These are phyloP conservation scores for Eimeria tenella DNA, from an alignment of 169 alveolate species.

Conservation along the genomic window DNA sequence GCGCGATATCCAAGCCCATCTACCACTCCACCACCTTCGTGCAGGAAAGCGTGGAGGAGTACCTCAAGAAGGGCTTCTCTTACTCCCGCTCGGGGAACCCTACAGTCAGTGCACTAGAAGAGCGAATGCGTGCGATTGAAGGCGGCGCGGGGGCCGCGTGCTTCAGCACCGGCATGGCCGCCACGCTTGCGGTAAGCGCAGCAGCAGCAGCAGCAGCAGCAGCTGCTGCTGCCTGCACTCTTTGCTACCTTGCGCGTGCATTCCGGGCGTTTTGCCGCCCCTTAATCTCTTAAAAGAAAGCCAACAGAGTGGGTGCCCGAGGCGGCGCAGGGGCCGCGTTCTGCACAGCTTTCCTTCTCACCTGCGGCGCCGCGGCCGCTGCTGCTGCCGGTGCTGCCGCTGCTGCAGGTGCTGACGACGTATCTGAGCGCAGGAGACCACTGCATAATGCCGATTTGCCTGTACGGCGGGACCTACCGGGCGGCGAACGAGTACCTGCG, in stretches of 20 bases:
- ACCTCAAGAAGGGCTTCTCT: constrained; percentile 81
- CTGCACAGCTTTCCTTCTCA: no score
- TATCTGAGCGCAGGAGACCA: constrained; percentile 77
- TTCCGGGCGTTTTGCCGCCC: no score
- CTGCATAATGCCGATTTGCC: constrained; percentile 82
- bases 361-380: no score
- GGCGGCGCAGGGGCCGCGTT: no score
- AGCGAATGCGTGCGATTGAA: constrained; percentile 82
- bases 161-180: constrained; percentile 86
- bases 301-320: no score
- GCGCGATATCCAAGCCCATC: constrained; percentile 85
- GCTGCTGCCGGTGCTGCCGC: background rate
- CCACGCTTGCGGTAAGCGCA: constrained; percentile 77
- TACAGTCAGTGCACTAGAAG: constrained; percentile 82
- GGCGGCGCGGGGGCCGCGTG: constrained; percentile 81
- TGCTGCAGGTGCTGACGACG: constrained; percentile 69
- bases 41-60: constrained; percentile 81
- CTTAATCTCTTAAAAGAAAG: no score
- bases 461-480: constrained; percentile 87
- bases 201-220: no score
- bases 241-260: no score
- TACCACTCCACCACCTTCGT: constrained; percentile 84
- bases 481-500: constrained; percentile 69
- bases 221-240: no score
- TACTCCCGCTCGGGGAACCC: constrained; percentile 87